phyloP scores from a whole-genome alignment of 75 land plant species.

The Pinus tabuliformis region DNA sequence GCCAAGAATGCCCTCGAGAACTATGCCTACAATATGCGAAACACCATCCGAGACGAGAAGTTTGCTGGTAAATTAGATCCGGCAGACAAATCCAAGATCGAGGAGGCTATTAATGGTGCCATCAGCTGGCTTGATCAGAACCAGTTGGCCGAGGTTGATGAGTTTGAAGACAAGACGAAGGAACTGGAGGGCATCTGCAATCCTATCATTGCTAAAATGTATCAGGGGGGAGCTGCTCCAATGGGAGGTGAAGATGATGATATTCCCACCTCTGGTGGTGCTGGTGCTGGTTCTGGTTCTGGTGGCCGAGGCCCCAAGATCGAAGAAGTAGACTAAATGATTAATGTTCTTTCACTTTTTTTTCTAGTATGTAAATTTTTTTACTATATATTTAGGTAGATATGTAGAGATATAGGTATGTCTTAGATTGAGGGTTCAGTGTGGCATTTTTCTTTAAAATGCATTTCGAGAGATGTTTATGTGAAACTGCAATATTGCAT shows the following conservation, averaged over 20 bases:
- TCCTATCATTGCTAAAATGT: conserved; percentile 65
- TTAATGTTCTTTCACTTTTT: no score
- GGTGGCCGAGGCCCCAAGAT: conserved; percentile 15
- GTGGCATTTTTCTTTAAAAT: no score
- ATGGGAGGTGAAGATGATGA: conserved; percentile 3
- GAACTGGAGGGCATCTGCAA: conserved; percentile 62
- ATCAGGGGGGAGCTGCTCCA: conserved; percentile 33
- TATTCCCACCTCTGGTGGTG: conserved; percentile 7
- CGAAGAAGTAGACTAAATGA: conserved; percentile 16
- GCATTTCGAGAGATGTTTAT: no score
- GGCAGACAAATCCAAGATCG: conserved; percentile 43
- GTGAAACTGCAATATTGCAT: no score
- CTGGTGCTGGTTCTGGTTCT: conserved; percentile 17
- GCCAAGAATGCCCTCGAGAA: conserved; percentile 56
- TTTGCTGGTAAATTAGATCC: conserved; percentile 25
- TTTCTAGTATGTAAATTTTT: no score
- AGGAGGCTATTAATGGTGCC: conserved; percentile 36
- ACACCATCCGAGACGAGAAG: conserved; percentile 49
- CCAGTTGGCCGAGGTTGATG: conserved; percentile 63
- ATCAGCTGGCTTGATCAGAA: conserved; percentile 52
- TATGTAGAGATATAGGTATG: no score
- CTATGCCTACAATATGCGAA: conserved; percentile 61
- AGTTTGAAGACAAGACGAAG: conserved; percentile 58
- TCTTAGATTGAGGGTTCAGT: no score
- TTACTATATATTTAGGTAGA: no score